Base-by-base conservation (phyloP, 306 rosid species). In the Senna siamea region DNA sequence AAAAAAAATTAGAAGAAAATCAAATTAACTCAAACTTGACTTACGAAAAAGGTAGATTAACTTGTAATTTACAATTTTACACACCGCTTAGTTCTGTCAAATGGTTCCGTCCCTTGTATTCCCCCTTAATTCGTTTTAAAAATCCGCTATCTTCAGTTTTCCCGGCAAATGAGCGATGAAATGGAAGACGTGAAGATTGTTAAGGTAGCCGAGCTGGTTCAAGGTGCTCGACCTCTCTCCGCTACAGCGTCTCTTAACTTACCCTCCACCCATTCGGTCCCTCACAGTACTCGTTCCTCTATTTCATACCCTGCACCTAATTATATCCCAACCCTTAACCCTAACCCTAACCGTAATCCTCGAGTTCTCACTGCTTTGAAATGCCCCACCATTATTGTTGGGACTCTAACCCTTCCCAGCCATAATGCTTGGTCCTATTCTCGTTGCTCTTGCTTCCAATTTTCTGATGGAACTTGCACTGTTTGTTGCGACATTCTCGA, bases 401-500 rank as follows among this genome's bases (percentile, higher is more conserved):
- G 97, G 79, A 87, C 84, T 80, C 66, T 91, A 69, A 55, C 72
- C 46, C 87, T 87, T 32, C 91, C 95, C 11, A 2, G 30, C 19
- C 69, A 34, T 40, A n/a, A 40, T 9, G 2, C 34, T 28, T 19
- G 61, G 8, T 48, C 84, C 63, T 38, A 75, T 23, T 20, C 52
- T 71, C 61, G 57, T 17, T 89, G 97, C 83, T 74, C 88, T 18
- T 79, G 98, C 87, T 72, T 94, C 83, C 89, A 77, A 63, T 91
- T 94, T 84, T 80, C 93, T 17, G 96, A 94, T 68, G 79, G 68
- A 34, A 85, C 90, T 22, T 84, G 80, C 70, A 66, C 88, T 0
- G 50, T 91, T 54, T 94, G 98, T 80, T 94, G 98, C 66, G 97
- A 94, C 76, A 38, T 94, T 71, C 88, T 94, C 55, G 78, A 76